Evolutionary conservation across 805 yeast species (phyloP), one percentile per base, ranked within the genome.

Genomic region (Lipomyces mesembrius): DNA sequence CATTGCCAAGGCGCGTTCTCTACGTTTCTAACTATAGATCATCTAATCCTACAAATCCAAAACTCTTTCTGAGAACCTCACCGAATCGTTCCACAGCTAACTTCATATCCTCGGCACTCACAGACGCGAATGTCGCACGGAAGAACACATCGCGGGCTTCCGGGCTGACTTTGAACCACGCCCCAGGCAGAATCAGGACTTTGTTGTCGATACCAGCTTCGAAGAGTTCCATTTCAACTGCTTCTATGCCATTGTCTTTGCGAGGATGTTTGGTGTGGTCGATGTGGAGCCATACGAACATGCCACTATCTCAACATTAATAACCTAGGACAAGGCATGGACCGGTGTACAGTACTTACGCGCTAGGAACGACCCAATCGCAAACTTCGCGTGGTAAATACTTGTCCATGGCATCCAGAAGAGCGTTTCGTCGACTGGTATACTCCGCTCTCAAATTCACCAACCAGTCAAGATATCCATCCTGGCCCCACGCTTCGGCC

Each of bases 381-480:
- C 72, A 74, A 71, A 65, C 70, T 57, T 75, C 76, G 61, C 75
- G 70, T 65, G 89, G 89, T 76, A 89, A 77, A 78, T 83, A 81
- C 72, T 87, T 83, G 73, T 79, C 80, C 72, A 93, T 80, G 7
- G 96, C 83, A 75, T 91, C 94, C 71, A 92, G 84, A 60, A 97
- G 91, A 72, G 86, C 87, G 77, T 95, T 94, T 81, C 99, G 88
- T 82, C 92, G 91, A 74, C 83, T 84, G 37, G 97, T 88, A 83
- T 94, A 94, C 77, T 90, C 94, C 62, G 79, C 78, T 73, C 88
- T 79, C 72, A 85, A 80, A 66, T 91, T 90, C 70, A 91, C 87
- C 76, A 92, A 85, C 97, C 97, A 92, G 78, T 91, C 93, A 74
- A 92, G 73, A 82, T 89, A 93, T 39, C 97, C 97, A 4, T 77